phyloP scores from a whole-genome alignment of 352 stramenopile species.

The Pelagophyceae sp. region DNA sequence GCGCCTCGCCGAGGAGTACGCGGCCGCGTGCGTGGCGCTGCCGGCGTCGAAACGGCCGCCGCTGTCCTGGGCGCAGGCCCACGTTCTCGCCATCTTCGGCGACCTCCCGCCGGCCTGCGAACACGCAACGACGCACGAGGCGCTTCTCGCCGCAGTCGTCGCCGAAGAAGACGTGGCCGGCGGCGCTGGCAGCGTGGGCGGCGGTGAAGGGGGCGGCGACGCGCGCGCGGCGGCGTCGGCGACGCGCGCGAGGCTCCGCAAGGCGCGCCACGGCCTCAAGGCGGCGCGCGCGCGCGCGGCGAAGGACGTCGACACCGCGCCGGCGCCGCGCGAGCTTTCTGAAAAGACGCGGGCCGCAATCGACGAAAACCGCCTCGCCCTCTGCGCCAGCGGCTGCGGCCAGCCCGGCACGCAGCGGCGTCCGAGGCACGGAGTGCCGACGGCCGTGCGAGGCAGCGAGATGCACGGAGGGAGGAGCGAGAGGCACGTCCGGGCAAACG shows the following conservation, averaged over 20 bases:
- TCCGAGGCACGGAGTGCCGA: too few species aligned
- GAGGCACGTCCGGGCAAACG: too few species aligned
- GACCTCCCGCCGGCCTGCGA: neutral
- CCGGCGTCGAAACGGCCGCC: neutral
- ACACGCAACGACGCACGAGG: neutral
- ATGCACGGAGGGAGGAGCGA: too few species aligned
- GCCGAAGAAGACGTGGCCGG: neutral
- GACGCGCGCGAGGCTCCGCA: neutral
- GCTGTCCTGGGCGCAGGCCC: constrained; percentile 3
- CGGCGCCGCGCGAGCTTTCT: neutral
- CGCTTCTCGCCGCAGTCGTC: neutral
- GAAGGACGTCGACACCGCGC: neutral
- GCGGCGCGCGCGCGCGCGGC: neutral
- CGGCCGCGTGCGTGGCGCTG: too few species aligned
- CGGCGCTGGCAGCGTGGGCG: neutral
- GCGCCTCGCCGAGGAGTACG: too few species aligned
- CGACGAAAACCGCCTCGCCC: neutral
- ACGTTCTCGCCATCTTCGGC: constrained; percentile 12
- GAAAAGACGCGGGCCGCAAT: neutral
- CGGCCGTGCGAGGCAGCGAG: too few species aligned
- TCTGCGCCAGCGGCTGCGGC: constrained; percentile 10
- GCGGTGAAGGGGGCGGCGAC: neutral
- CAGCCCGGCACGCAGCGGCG: too few species aligned
- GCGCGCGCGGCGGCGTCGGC: neutral
- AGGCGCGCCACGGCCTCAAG: neutral